Base-by-base conservation (phyloP, 495 filamentous ascomycete species). In the Hypomontagnella monticulosa region DNA sequence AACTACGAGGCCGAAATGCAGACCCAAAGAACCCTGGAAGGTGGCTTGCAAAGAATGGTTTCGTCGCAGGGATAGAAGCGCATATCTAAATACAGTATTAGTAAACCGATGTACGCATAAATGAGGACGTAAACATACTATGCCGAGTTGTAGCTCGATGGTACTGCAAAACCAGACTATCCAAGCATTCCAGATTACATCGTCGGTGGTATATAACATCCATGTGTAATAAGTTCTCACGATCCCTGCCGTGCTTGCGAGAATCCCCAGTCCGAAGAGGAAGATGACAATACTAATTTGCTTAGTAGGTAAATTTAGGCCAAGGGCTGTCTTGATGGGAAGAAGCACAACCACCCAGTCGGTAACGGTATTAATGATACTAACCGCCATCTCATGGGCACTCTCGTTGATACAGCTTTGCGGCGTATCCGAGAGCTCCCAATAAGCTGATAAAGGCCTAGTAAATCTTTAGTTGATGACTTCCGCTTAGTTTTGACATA, bases 281-380 rank as follows among this genome's bases (percentile, higher is more conserved):
- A 83, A 74, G 14, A 84, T 79, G 5, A 89, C 79, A 8, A 84
- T 81, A 32, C 85, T 61, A n/a, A 81, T 78, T 56, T 88, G 85
- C 27, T 76, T 79, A 14, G 73, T 36, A 20, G 85, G 83, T 51
- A 90, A 75, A 36, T 85, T 79, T 18, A 89, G 70, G 9, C 79
- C 76, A 77, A 82, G 80, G 32, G 86, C 79, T 34, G 85, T 76
- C n/a, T 83, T 82, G 61, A 89, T 86, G 0, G 88, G 88, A 1
- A 90, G 63, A 8, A 84, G 67, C 0, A 87, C 84, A 16, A 80
- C 78, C 1, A 85, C 44, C 44, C 89, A 80, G 62, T 90, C 88
- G 14, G 84, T 86, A 33, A 83, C 63, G 18, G 83, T 85, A 66
- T 89, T 88, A 68, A 88, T 79, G 19, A 87, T 76, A 49, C 85